Evolutionary conservation across 441 rosid genomes (phyloP), one percentile per base, ranked within the genome.

Genomic region (Omphalea diandra): DNA sequence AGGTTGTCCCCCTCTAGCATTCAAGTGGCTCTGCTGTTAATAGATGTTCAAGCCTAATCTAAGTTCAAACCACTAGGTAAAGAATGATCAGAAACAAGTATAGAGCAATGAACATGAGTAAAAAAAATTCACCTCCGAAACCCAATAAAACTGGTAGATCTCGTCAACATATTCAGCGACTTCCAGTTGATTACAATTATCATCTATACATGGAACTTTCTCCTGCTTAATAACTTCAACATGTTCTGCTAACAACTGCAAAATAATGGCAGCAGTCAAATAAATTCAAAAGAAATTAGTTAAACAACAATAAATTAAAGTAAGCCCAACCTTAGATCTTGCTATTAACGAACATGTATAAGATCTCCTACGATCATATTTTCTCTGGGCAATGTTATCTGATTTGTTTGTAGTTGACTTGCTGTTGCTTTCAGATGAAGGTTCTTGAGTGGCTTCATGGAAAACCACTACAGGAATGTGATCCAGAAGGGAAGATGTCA

Each of bases 81-180:
- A 73, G 27, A 65, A 60, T 22, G 32, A 63, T 47, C 27, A 31
- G 59, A 54, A 61, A 61, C 35, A 46, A 22, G 40, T 17, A 22
- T 11, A 64, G 15, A 32, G 52, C 24, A 32, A 64, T 31, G 5
- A 68, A 64, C 10, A 63, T 32, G 63, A 55, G 54, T 27, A 67
- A 70, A 65, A 27, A 63, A 73, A 41, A 71, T 68, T 76, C 77
- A 92, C 99, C 97, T 94, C 99, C 44, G 81, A 70, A 64, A 80
- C 79, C 99, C 99, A 90, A 75, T 94, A 92, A 77, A 86, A 92
- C 70, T 84, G 88, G 73, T 92, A 94, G 72, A 94, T 94, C 66
- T 90, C 96, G 73, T 94, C 96, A 68, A 92, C 96, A 58, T 94
- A 94, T 74, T 92, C 96, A 73, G 99, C 96, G 68, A 92, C 99